A percentile compares a stretch with the other conserved stretches of the same genome.
phyloP scores from a whole-genome alignment of 2,329 filamentous ascomycete species.

The Cercospora janseana region DNA sequence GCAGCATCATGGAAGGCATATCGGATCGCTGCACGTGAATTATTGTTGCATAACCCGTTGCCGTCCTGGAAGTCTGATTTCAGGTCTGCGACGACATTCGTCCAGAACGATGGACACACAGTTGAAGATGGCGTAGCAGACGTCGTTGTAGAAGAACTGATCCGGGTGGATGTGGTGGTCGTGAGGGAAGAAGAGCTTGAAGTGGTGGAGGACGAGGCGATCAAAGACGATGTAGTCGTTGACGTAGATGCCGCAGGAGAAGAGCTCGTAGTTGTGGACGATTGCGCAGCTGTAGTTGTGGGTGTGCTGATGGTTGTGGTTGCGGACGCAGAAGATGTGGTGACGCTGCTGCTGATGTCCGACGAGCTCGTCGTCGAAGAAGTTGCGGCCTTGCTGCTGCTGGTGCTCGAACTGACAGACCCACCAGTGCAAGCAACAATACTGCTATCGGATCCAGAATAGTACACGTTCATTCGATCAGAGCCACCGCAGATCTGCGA shows the following conservation, averaged over 20 bases:
- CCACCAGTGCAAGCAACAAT: constrained; percentile 8
- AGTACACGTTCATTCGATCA: constrained; percentile 19
- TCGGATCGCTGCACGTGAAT: constrained; percentile 38
- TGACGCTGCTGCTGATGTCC: not conserved
- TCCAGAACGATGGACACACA: constrained; percentile 36
- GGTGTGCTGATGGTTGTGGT: not conserved
- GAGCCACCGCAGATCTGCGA: constrained; percentile 31
- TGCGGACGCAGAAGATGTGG: not conserved
- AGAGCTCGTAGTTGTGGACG: not conserved
- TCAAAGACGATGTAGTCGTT: not conserved
- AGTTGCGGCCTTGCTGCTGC: not conserved
- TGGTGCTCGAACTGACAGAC: not conserved
- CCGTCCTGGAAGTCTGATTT: constrained; percentile 20
- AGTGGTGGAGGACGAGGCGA: not conserved
- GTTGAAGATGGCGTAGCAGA: constrained; percentile 15
- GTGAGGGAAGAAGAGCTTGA: not conserved
- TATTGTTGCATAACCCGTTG: constrained; percentile 36
- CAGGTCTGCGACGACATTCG: constrained; percentile 33
- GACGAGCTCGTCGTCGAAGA: constrained; percentile 4
- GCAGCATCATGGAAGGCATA: constrained; percentile 39
- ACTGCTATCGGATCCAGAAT: constrained; percentile 10
- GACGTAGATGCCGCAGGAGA: constrained; percentile 1
- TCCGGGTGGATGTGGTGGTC: constrained; percentile 15
- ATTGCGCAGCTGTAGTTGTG: not conserved
- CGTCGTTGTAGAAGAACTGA: constrained; percentile 11